Base-by-base conservation (phyloP, 2,329 filamentous ascomycete genomes). In the Pseudonectria foliicola region DNA sequence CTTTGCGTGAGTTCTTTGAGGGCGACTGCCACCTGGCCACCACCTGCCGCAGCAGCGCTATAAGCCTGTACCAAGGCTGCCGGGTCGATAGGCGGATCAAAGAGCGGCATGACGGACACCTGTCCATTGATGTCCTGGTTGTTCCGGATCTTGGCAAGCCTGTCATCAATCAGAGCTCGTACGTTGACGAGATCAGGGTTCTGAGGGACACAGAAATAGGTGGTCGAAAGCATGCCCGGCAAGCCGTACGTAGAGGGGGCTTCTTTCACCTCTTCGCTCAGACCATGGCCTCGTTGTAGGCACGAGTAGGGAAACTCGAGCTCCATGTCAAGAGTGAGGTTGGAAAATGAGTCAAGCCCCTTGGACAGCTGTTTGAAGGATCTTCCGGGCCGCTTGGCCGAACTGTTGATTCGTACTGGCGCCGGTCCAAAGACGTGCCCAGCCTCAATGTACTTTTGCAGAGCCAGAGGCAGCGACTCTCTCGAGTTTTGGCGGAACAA, bases 391-490 rank as follows among this genome's bases (percentile, higher is more conserved):
- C 27, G 25, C 27, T 13, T 15, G 11, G 13, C n/a, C 3, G 2
- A 8, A 5, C n/a, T n/a, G 10, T 18, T 25, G 7, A 3, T 12
- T 2, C 18, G 13, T 10, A 15, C 4, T 7, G 38, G 36, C 5
- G 33, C 6, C 4, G 44, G 32, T 1, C 44, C 44, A 10, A 33
- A 30, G 10, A 46, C 26, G 16, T 46, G 39, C 2, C 27, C 12
- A 1, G 44, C 44, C n/a, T 33, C 14, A 10, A 40, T 18, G 25
- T 46, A 46, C 1, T 27, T 25, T 11, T 46, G 39, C 7, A 44
- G 39, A 7, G 41, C 44, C 4, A 42, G 10, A 1, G 38, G 35
- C 1, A 46, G 7, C 1, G 25, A 29, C 29, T 46, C 41, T 4
- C 44, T 14, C n/a, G 30, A 37, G 18, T 29, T 15, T 8, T 39